Percentiles rank a stretch among this genome's conserved stretches.
These are phyloP conservation scores for Ilyonectria mors-panacis DNA, from an alignment of 2,329 filamentous ascomycete species.

Conservation along the genomic window DNA sequence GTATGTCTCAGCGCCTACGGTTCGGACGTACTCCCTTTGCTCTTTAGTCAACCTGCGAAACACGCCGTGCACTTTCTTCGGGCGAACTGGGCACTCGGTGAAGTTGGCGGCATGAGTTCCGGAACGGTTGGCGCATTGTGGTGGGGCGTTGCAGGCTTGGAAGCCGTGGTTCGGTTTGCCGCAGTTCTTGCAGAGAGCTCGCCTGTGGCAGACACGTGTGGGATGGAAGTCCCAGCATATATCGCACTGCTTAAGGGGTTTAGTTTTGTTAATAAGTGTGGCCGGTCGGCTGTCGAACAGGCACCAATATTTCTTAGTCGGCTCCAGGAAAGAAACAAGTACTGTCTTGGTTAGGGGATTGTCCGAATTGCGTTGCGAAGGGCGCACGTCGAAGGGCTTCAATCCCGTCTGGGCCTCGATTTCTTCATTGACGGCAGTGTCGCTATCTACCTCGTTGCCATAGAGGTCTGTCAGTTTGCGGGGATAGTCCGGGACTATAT, in stretches of 20 bases:
- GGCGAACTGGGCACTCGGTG: slow-evolving; percentile 9
- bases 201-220: slow-evolving; percentile 9
- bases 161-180: slow-evolving; percentile 20
- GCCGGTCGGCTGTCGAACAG: slow-evolving; percentile 24
- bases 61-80: slow-evolving; percentile 15
- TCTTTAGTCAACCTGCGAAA: slow-evolving; percentile 12
- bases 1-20: not conserved
- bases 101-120: not conserved
- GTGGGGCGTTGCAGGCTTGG: slow-evolving; percentile 14
- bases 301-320: slow-evolving; percentile 31
- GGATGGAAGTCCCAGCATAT: slow-evolving; percentile 26
- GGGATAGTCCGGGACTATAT: slow-evolving; percentile 27
- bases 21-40: slow-evolving; percentile 7
- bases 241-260: slow-evolving; percentile 14
- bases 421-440: slow-evolving; percentile 18
- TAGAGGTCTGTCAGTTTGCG: slow-evolving; percentile 28
- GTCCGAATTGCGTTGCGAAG: slow-evolving; percentile 14
- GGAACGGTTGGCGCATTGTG: slow-evolving; percentile 20
- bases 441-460: slow-evolving; percentile 20
- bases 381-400: slow-evolving; percentile 15
- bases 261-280: slow-evolving; percentile 27
- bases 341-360: slow-evolving; percentile 32
- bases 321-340: slow-evolving; percentile 32
- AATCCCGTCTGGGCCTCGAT: slow-evolving; percentile 25
- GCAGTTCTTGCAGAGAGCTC: slow-evolving; percentile 27